Evolutionary conservation across 495 filamentous ascomycete genomes (phyloP), one percentile per base, ranked within the genome.

Genomic region (Lindgomyces ingoldianus): DNA sequence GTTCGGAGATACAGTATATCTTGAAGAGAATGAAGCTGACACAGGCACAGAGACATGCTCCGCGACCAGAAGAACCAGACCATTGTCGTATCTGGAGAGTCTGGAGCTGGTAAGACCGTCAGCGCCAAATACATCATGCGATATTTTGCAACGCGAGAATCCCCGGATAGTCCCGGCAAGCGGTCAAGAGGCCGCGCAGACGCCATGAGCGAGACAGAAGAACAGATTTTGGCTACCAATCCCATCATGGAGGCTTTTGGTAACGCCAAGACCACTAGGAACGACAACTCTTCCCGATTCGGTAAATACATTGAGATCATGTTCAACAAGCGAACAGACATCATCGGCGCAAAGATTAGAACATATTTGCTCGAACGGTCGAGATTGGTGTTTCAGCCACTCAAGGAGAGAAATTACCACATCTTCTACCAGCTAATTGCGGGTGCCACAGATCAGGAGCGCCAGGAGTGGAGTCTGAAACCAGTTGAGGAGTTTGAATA

Each of bases 111-210:
- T 58, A 99, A 99, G 77, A 99, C 94, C 0, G 94, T 99, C 73
- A 98, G 95, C 76, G 94, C 94, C 41, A 99, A 99, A 75, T 99
- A 99, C 75, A 98, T 99, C 72, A 99, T 99, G 94, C 83, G 94
- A 71, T 99, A 99, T 79, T 99, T 99, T 77, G 95, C 94, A 60
- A 99, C 95, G 33, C 85, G 96, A 79, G 93, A 98, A 79, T 89
- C 93, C 1, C 91, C 95, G 45, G 93, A 94, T 65, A 89, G 90
- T 71, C 89, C 92, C 19, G 87, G 89, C 27, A 88, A 87, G 68
- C 87, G 90, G 73, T n/a, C n/a, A n/a, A 93, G 87, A 75, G 89
- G 88, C 70, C 85, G 89, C 65, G 81, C 85, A 36, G 95, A 97
- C 70, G 79, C 88, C 49, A 99, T 98, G 87, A 97, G 92, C 75